These are phyloP conservation scores for Citrus hindsii DNA, from an alignment of 345 rosid genomes.

Conservation along the genomic window DNA sequence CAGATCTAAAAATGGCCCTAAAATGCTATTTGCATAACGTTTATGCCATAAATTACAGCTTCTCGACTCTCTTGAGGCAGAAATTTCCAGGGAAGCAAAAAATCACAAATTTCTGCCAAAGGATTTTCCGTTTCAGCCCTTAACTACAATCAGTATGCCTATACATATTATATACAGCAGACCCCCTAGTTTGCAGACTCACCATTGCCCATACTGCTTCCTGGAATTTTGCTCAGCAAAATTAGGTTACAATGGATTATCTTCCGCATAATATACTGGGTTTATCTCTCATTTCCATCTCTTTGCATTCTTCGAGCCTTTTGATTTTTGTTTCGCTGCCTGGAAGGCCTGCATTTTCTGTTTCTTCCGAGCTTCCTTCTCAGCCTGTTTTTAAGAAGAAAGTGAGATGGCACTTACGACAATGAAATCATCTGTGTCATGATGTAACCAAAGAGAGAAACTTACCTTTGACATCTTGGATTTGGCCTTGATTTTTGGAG, in stretches of 20 bases:
- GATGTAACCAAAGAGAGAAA: background rate
- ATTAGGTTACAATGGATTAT: background rate
- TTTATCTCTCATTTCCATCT: constrained; percentile 73
- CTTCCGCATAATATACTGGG: background rate
- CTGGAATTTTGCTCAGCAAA: constrained; percentile 15
- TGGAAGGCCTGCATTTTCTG: constrained; percentile 88
- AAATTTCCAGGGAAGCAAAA: background rate
- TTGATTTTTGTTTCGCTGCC: constrained; percentile 83
- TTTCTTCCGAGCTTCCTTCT: constrained; percentile 94
- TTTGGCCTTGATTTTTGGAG: constrained; percentile 90
- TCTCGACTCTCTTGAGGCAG: background rate
- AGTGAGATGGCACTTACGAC: background rate
- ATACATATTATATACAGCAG: constrained; percentile 23
- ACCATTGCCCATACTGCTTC: background rate
- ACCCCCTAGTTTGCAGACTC: background rate
- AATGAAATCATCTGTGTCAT: background rate
- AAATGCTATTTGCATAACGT: no score
- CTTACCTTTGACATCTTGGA: constrained; percentile 94
- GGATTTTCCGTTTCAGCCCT: background rate
- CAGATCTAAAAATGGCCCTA: background rate
- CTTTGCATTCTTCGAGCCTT: constrained; percentile 77
- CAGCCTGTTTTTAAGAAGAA: constrained; percentile 45
- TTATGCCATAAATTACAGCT: background rate
- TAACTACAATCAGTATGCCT: constrained; percentile 3
- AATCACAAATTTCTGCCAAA: background rate